Conservation (phyloP, 176 grass and related monocot species). For the Avena sativa region DNA sequence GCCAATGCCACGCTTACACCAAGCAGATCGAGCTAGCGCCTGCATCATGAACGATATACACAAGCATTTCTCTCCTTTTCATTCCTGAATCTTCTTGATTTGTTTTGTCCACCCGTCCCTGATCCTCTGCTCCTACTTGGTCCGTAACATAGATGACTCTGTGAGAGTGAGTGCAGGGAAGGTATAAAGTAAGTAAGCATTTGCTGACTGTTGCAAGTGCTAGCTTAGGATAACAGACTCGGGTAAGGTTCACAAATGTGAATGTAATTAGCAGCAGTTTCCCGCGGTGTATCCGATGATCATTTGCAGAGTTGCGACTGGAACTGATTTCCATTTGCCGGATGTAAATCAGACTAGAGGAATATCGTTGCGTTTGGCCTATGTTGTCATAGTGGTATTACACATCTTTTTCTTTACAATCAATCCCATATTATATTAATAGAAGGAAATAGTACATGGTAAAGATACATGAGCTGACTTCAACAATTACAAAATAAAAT, state of each 20-base stretch:
- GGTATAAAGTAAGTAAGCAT: conserved; percentile 30
- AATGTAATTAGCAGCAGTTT: conserved; percentile 48
- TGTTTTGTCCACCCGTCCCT: conserved; percentile 33
- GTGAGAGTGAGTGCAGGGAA: conserved; percentile 39
- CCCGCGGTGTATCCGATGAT: neutral
- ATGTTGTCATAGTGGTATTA: too few species aligned
- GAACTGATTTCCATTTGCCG: conserved; percentile 29
- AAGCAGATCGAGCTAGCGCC: neutral
- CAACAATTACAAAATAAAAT: too few species aligned
- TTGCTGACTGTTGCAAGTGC: conserved; percentile 51
- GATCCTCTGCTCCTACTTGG: conserved; percentile 31
- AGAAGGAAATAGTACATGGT: too few species aligned
- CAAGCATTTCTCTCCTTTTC: conserved; percentile 15
- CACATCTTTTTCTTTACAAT: too few species aligned
- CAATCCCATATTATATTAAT: too few species aligned
- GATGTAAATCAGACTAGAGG: conserved; percentile 32
- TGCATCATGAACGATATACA: neutral
- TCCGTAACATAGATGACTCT: conserved; percentile 40
- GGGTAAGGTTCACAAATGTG: conserved; percentile 5
- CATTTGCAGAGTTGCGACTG: conserved; percentile 31
- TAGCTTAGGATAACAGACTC: conserved; percentile 19
- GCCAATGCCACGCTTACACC: neutral
- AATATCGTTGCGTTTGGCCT: too few species aligned
- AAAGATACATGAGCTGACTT: too few species aligned
- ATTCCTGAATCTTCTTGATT: conserved; percentile 49